Conservation (phyloP, 1,284 basidiomycete genomes). For the Chondrostereum purpureum region DNA sequence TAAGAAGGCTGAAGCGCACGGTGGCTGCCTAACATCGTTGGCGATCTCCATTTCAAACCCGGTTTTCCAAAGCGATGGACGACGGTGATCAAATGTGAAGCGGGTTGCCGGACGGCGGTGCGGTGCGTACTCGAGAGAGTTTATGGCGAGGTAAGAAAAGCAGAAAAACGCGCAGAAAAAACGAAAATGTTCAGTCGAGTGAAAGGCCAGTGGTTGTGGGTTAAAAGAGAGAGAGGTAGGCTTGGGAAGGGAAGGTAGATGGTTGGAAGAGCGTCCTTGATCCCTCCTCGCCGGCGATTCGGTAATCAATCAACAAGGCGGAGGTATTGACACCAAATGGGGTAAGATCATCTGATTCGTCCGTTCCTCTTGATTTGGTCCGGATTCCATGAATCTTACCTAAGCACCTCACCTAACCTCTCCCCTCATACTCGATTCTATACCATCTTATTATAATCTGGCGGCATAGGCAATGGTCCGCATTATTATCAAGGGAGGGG, state of each 20-base stretch:
- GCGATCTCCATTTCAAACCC: constrained; percentile 9
- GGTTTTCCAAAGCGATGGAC: constrained; percentile 25
- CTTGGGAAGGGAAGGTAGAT: no score
- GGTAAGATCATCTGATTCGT: constrained; percentile 37
- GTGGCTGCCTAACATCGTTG: background rate
- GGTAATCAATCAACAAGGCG: constrained; percentile 39
- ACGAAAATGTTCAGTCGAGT: background rate
- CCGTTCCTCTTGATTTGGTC: no score
- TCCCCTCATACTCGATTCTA: no score
- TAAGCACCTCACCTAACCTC: no score
- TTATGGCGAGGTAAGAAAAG: constrained; percentile 14
- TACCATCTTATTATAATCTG: constrained; percentile 8
- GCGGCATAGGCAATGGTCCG: background rate
- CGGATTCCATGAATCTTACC: no score
- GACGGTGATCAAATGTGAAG: constrained; percentile 33
- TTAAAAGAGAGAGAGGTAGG: background rate
- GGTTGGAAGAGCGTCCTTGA: no score
- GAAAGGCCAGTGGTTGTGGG: background rate
- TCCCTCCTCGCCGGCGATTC: background rate
- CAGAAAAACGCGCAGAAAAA: constrained; percentile 2
- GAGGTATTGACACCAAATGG: constrained; percentile 92
- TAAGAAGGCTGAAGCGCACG: no score
- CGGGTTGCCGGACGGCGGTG: constrained; percentile 12
- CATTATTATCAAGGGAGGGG: constrained; percentile 18
- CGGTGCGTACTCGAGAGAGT: constrained; percentile 12